Conservation (phyloP, 192 early-diverging fungal genomes). For the Jimgerdemannia flammicorona region DNA sequence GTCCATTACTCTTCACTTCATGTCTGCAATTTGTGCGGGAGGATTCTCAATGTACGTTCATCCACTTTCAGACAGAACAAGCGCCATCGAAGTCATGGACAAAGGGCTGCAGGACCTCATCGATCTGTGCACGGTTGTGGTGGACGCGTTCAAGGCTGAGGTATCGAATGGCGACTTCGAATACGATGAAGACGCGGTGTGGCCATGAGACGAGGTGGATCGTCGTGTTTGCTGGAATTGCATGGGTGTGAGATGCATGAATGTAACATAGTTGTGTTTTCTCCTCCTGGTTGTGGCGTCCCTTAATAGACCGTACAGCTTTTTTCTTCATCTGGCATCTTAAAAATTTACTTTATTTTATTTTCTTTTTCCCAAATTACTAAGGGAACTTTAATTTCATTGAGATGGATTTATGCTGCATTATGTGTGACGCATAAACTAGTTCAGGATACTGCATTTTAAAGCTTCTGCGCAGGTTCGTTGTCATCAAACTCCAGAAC, state of each 20-base stretch:
- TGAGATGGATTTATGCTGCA: background rate
- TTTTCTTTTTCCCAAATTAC: too few relatives aligned
- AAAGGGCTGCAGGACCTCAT: constrained; percentile 75
- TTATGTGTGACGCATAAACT: background rate
- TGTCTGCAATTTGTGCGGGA: too few relatives aligned
- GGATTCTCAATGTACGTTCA: background rate
- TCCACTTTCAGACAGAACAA: constrained; percentile 55
- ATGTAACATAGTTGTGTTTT: background rate
- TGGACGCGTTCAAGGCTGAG: constrained; percentile 56
- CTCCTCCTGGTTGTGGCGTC: too few relatives aligned
- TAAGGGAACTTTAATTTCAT: too few relatives aligned
- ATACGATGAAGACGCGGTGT: constrained; percentile 32
- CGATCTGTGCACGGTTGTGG: constrained; percentile 66
- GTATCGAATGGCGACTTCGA: constrained; percentile 56
- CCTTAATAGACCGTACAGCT: too few relatives aligned
- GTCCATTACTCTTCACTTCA: too few relatives aligned
- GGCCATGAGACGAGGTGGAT: background rate
- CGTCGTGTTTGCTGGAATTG: background rate
- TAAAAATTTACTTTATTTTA: too few relatives aligned
- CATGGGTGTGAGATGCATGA: background rate
- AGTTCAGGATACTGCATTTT: background rate
- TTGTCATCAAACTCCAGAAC: constrained; percentile 24
- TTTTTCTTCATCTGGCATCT: too few relatives aligned
- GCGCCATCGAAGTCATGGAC: constrained; percentile 78
- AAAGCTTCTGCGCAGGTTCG: background rate